Evolutionary conservation across 2,329 filamentous ascomycete species (phyloP).

Genomic region (Aureobasidium subglaciale): DNA sequence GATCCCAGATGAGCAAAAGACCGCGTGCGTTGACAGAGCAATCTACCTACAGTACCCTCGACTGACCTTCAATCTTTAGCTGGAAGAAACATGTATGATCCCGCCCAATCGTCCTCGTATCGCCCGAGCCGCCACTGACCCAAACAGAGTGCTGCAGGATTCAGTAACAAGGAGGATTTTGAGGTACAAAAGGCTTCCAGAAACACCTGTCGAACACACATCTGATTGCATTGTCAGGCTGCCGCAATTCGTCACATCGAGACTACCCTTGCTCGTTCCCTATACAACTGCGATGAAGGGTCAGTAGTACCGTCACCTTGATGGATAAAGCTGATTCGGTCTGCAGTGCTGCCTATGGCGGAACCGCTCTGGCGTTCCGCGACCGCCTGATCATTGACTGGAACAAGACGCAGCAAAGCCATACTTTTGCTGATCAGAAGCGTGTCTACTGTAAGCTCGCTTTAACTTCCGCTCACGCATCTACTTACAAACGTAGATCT

Average conservation of each 20-base stretch:
- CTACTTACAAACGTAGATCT: conserved; percentile 50
- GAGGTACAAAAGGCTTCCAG: conserved; percentile 36
- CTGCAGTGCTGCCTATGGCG: conserved; percentile 72
- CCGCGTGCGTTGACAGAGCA: conserved; percentile 54
- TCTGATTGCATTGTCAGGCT: conserved; percentile 42
- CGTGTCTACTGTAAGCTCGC: conserved; percentile 69
- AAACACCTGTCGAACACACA: conserved; percentile 18
- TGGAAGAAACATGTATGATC: conserved; percentile 54
- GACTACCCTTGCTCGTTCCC: conserved; percentile 86
- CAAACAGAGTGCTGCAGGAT: conserved; percentile 55
- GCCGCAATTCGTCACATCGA: conserved; percentile 93
- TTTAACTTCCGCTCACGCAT: background rate
- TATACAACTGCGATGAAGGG: conserved; percentile 96
- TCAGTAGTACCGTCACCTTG: conserved; percentile 25
- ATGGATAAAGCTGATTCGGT: conserved; percentile 9
- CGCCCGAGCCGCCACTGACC: conserved; percentile 14
- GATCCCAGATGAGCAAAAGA: conserved; percentile 83
- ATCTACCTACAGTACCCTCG: conserved; percentile 16
- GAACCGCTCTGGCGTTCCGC: conserved; percentile 83
- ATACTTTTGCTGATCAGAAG: conserved; percentile 86
- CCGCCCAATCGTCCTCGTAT: background rate
- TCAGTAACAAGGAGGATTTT: conserved; percentile 75
- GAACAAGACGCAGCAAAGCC: conserved; percentile 96
- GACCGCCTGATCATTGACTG: conserved; percentile 90
- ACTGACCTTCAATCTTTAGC: conserved; percentile 27